A percentile compares a stretch with the other conserved stretches of the same genome.
Conservation (phyloP, 2,329 filamentous ascomycete species). For the Alternaria sp. region DNA sequence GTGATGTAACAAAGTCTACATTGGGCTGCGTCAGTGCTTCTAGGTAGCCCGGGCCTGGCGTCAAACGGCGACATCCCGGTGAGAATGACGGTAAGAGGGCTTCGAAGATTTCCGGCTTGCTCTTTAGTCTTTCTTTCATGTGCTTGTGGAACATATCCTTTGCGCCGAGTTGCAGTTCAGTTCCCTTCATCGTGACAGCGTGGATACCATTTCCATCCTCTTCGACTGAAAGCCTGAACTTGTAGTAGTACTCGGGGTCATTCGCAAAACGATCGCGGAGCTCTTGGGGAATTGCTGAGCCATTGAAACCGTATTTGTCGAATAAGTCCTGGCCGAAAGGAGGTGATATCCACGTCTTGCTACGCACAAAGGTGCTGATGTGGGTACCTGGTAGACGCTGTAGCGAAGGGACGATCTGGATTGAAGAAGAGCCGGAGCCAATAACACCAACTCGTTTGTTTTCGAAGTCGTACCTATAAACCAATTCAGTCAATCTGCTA, state of each 20-base stretch:
- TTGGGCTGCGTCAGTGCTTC: conserved; percentile 57
- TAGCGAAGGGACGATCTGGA: conserved; percentile 53
- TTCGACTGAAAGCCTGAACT: conserved; percentile 44
- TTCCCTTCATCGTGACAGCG: conserved; percentile 47
- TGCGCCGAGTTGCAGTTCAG: conserved; percentile 48
- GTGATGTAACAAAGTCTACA: conserved; percentile 48
- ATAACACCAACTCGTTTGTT: conserved; percentile 49
- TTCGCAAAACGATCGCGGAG: conserved; percentile 35
- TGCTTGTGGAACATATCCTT: conserved; percentile 51
- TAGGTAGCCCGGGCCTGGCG: conserved; percentile 62
- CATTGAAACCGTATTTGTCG: conserved; percentile 48
- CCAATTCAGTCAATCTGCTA: conserved; percentile 8
- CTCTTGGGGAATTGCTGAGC: conserved; percentile 37
- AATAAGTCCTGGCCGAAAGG: conserved; percentile 42
- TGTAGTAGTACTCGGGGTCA: conserved; percentile 43
- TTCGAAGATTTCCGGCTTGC: conserved; percentile 53
- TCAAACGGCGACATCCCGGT: conserved; percentile 59
- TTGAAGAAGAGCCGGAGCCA: conserved; percentile 50
- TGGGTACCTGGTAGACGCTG: conserved; percentile 46
- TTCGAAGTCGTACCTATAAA: conserved; percentile 40
- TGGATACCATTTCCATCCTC: conserved; percentile 47
- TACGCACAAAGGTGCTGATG: conserved; percentile 44
- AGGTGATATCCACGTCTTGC: conserved; percentile 50
- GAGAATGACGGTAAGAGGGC: conserved; percentile 55
- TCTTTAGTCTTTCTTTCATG: conserved; percentile 52